These are phyloP conservation scores for Penicillium freii DNA, from an alignment of 2,329 filamentous ascomycete genomes.

Conservation along the genomic window DNA sequence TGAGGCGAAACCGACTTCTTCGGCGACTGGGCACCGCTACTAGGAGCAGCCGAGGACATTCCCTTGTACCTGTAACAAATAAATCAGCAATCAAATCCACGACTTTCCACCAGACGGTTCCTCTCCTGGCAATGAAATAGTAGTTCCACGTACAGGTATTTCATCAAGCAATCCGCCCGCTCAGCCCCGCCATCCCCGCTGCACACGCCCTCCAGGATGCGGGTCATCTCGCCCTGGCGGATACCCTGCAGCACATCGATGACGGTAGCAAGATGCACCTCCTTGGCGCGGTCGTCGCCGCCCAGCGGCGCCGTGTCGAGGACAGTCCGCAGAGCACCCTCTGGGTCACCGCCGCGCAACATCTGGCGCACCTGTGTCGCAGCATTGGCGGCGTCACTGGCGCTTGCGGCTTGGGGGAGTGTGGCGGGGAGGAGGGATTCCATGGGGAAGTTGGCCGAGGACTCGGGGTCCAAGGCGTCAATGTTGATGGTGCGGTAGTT, in stretches of 20 bases:
- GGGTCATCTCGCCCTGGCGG: conserved; percentile 92
- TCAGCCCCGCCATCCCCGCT: conserved; percentile 75
- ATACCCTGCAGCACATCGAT: conserved; percentile 94
- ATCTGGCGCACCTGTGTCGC: conserved; percentile 82
- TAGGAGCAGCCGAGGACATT: conserved; percentile 58
- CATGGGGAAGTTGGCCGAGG: conserved; percentile 85
- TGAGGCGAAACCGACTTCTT: conserved; percentile 65
- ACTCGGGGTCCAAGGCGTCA: conserved; percentile 86
- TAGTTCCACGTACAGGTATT: conserved; percentile 73
- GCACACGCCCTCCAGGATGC: conserved; percentile 79
- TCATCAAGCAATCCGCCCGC: conserved; percentile 89
- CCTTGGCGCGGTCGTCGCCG: conserved; percentile 59
- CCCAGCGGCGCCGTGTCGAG: conserved; percentile 78
- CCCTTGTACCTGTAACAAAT: conserved; percentile 75
- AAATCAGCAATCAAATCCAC: conserved; percentile 6
- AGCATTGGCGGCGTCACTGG: conserved; percentile 74
- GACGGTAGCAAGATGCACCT: conserved; percentile 81
- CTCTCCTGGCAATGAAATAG: neutral
- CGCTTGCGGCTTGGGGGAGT: conserved; percentile 65
- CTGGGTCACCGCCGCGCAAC: conserved; percentile 78
- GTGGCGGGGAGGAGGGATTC: conserved; percentile 75
- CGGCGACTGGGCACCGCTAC: conserved; percentile 48
- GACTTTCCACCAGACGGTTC: no score
- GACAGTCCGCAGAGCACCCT: conserved; percentile 80
- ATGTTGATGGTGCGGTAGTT: conserved; percentile 90